A percentile compares a stretch with the other conserved stretches of the same genome.
phyloP scores from a whole-genome alignment of 768 basidiomycete species.

The Calvatia gigantea region DNA sequence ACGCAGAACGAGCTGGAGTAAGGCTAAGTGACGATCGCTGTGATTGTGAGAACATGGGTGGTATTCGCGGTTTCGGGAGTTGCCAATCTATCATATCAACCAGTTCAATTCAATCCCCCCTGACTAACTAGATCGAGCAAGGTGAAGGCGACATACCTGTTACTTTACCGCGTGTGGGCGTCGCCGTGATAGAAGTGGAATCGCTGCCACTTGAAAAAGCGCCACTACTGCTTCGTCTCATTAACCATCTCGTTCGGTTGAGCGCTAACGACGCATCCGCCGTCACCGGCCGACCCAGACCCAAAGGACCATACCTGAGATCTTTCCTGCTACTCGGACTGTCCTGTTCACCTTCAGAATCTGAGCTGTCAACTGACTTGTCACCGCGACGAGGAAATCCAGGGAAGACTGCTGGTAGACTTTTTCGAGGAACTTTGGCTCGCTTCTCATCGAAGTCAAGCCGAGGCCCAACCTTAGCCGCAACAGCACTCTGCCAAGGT shows the following conservation, averaged over 20 bases:
- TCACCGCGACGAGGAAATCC: conserved; percentile 28
- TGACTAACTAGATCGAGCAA: conserved; percentile 1
- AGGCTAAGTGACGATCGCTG: background rate
- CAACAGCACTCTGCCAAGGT: conserved; percentile 81
- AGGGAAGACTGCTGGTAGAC: conserved; percentile 71
- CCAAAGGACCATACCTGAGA: conserved; percentile 56
- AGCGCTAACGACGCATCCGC: conserved; percentile 29
- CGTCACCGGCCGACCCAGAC: conserved; percentile 55
- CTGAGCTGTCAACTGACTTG: conserved; percentile 37
- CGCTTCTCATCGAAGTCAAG: conserved; percentile 45
- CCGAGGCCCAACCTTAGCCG: conserved; percentile 57
- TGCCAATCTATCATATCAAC: conserved; percentile 46
- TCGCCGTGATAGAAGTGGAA: conserved; percentile 48
- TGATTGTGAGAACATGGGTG: conserved; percentile 26
- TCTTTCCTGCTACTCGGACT: conserved; percentile 57
- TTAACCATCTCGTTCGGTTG: conserved; percentile 54
- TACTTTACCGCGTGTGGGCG: conserved; percentile 59
- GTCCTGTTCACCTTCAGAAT: conserved; percentile 63
- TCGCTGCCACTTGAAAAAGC: conserved; percentile 79
- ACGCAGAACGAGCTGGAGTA: conserved; percentile 42
- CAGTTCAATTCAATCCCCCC: conserved; percentile 9
- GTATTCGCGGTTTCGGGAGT: conserved; percentile 45
- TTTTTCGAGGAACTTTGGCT: conserved; percentile 52
- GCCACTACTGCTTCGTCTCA: conserved; percentile 78
- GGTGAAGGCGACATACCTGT: conserved; percentile 33